Evolutionary conservation across 2,329 filamentous ascomycete genomes (phyloP), one percentile per base, ranked within the genome.

Genomic region (Ceratocystis destructans): DNA sequence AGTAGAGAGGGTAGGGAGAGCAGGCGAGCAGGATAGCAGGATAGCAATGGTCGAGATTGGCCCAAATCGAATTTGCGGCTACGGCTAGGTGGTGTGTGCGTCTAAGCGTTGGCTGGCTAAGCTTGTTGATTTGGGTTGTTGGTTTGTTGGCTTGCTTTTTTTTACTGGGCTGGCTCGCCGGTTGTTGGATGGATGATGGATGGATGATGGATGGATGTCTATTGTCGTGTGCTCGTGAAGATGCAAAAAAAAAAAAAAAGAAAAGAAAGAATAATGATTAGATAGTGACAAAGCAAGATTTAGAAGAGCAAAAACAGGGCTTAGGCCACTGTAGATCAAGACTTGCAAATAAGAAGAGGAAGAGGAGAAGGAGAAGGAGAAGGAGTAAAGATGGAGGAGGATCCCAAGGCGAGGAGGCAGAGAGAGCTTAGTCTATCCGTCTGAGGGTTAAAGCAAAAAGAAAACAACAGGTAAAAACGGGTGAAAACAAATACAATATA

Each of bases 251-350:
- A 66, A 17, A 41, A 57, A 28, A 1, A 22, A 22, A 22, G 22
- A 22, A 22, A 28, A 66, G 48, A 37, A 50, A 53, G 15, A 41
- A 20, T 20, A 53, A 64, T 62, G 10, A 62, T 25, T 48, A 61
- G 44, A 61, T 33, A 6, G 57, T 46, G 44, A 61, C 25, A 53
- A 28, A 45, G n/a, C 20, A 28, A 37, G 10, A 46, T 41, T 25
- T 15, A 62, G 10, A 25, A 55, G 22, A 20, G n/a, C n/a, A 50
- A 63, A 63, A 63, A 20, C 46, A 63, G 61, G 61, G 61, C 61
- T 63, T 22, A 63, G 44, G 22, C 61, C 41, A 48, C 61, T 63
- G 46, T 63, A 63, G 41, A 63, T 31, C 61, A 63, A 25, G 61
- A 59, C 55, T 37, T 45, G 41, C 22, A 48, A 41, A 28, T 15